Base-by-base conservation (phyloP, 1,139 yeast species). In the Suhomyces terraborum region DNA sequence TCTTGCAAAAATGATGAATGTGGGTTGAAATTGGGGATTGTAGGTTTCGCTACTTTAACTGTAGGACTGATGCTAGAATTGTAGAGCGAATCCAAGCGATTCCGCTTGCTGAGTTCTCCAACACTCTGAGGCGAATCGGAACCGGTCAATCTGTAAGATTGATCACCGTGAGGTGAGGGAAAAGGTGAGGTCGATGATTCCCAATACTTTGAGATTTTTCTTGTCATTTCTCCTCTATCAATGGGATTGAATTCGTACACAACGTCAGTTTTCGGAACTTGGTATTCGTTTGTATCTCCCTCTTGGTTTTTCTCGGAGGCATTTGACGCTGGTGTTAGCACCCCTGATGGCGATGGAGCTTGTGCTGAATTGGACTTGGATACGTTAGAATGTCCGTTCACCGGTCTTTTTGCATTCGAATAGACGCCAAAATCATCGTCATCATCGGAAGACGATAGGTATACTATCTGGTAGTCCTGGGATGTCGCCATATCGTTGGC, bases 371-470 rank as follows among this genome's bases (percentile, higher is more conserved):
- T 24, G 16, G n/a, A n/a, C n/a, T n/a, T n/a, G n/a, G n/a, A n/a
- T n/a, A n/a, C n/a, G n/a, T n/a, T n/a, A n/a, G n/a, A n/a, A n/a
- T n/a, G n/a, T n/a, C n/a, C n/a, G n/a, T n/a, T n/a, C n/a, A n/a
- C n/a, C n/a, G n/a, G 9, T 5, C 16, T 24, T 24, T 24, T 12
- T 24, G n/a, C n/a, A n/a, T n/a, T n/a, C n/a, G n/a, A 24, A 12
- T 24, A 2, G 6, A 12, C 27, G 8, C 13, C 27, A 21, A 8
- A 9, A 21, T 38, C 41, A 16, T 32, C 42, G 4, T 41, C 45
- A 22, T 42, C 45, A 13, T 42, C 45, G 5, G 46, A 39, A 7
- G 46, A 42, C 6, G 29, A 19, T 10, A 42, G 36, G 20, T 42
- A 42, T 19, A 39, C 42, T 25, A 42, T 37, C 14, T 28, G 36